A percentile compares a stretch with the other conserved stretches of the same genome.
Evolutionary conservation across 768 basidiomycete genomes (phyloP).

Genomic region (Kwoniella heveanensis): DNA sequence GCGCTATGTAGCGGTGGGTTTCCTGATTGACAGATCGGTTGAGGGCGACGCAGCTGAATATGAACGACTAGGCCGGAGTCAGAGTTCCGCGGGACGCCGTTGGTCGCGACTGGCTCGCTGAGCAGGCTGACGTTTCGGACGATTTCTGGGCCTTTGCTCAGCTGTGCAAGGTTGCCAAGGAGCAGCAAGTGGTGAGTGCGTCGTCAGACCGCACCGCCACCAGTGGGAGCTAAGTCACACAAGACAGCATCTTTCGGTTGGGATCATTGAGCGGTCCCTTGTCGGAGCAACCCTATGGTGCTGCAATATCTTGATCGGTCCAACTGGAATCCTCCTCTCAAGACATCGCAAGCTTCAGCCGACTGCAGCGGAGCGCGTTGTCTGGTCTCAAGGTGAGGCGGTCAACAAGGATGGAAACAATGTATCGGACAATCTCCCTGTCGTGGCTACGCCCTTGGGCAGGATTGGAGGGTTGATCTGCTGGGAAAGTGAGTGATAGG

Average conservation of each 20-base stretch:
- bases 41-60: too few species aligned
- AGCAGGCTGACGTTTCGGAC: constrained; percentile 3
- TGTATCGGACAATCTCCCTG: constrained; percentile 32
- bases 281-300: constrained; percentile 37
- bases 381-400: constrained; percentile 34
- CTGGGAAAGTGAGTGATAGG: constrained; percentile 37
- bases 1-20: constrained; percentile 30
- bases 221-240: neutral
- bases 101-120: constrained; percentile 8
- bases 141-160: constrained; percentile 25
- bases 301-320: constrained; percentile 31
- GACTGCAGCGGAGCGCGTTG: constrained; percentile 34
- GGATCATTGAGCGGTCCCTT: constrained; percentile 30
- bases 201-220: neutral
- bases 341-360: constrained; percentile 40
- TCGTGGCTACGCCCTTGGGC: constrained; percentile 33
- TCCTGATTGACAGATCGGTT: neutral
- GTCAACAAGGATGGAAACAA: constrained; percentile 9
- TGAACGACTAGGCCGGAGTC: constrained; percentile 18
- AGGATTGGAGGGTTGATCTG: constrained; percentile 40
- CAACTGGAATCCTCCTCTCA: constrained; percentile 27
- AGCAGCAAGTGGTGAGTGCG: constrained; percentile 13
- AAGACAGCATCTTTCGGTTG: constrained; percentile 40
- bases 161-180: constrained; percentile 21
- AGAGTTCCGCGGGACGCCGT: constrained; percentile 13